Evolutionary conservation across 2,329 filamentous ascomycete species (phyloP).

Genomic region (Diaporthe batatas): DNA sequence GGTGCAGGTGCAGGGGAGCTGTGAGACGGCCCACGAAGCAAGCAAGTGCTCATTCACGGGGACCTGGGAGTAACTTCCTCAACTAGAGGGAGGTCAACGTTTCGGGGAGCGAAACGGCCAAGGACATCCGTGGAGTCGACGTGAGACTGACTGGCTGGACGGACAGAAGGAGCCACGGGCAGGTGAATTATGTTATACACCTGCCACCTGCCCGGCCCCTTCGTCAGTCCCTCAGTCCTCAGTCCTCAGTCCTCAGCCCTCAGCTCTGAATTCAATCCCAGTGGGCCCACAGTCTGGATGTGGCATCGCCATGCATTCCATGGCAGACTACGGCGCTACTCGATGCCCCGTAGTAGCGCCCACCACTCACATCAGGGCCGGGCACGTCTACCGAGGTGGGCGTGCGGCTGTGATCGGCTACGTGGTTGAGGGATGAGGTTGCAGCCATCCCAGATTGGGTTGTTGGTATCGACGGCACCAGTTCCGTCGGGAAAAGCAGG

Average conservation of each 20-base stretch:
- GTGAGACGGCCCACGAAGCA: background rate
- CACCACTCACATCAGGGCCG: conserved; percentile 13
- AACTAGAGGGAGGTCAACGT: conserved; percentile 8
- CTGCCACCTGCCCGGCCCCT: conserved; percentile 3
- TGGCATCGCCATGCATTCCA: conserved; percentile 27
- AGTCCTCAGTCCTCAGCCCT: background rate
- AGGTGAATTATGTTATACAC: conserved; percentile 16
- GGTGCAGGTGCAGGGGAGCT: conserved; percentile 21
- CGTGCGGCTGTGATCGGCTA: conserved; percentile 29
- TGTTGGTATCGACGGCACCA: conserved; percentile 20
- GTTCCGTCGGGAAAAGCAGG: conserved; percentile 29
- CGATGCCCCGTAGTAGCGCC: conserved; percentile 7
- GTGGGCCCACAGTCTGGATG: background rate
- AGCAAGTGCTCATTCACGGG: conserved; percentile 12
- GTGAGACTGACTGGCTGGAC: conserved; percentile 8
- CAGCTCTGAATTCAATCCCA: conserved; percentile 1
- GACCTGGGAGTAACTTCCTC: conserved; percentile 10
- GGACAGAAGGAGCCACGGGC: background rate
- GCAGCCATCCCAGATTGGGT: conserved; percentile 15
- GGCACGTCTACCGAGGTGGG: conserved; percentile 10
- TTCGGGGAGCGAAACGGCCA: conserved; percentile 36
- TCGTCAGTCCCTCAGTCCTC: background rate
- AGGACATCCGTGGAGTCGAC: conserved; percentile 3
- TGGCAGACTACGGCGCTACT: background rate
- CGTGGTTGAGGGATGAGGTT: conserved; percentile 30